Percentiles rank a stretch among this genome's conserved stretches.
Evolutionary conservation across 2,329 filamentous ascomycete species (phyloP).

Genomic region (Neofusicoccum umdonicola): DNA sequence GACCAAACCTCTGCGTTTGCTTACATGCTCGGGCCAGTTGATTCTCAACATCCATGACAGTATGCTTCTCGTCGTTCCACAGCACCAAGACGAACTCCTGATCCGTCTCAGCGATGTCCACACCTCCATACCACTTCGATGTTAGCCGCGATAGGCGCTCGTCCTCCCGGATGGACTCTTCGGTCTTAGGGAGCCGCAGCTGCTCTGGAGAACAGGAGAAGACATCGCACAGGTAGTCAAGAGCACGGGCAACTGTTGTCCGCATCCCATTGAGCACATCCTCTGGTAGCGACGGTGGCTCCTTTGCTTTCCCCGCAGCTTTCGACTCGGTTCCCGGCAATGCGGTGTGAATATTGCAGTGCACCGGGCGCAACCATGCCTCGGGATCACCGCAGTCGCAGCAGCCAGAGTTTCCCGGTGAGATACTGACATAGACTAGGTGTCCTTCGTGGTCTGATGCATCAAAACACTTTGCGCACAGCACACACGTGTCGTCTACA

Average conservation of each 20-base stretch:
- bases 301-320: slow-evolving; percentile 57
- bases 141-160: slow-evolving; percentile 76
- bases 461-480: slow-evolving; percentile 93
- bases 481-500: slow-evolving; percentile 89
- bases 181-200: slow-evolving; percentile 78
- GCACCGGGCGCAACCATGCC: slow-evolving; percentile 83
- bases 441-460: slow-evolving; percentile 92
- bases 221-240: slow-evolving; percentile 97
- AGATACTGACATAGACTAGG: slow-evolving; percentile 84
- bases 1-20: slow-evolving; percentile 66
- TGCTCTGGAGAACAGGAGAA: slow-evolving; percentile 98
- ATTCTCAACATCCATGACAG: slow-evolving; percentile 82
- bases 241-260: slow-evolving; percentile 78
- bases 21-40: slow-evolving; percentile 89
- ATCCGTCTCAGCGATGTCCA: slow-evolving; percentile 60
- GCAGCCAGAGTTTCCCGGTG: slow-evolving; percentile 88
- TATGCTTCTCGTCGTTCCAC: slow-evolving; percentile 99
- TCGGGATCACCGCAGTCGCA: slow-evolving; percentile 97
- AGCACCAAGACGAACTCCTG: slow-evolving; percentile 81
- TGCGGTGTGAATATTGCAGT: slow-evolving; percentile 89
- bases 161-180: slow-evolving; percentile 75
- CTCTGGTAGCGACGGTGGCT: slow-evolving; percentile 60
- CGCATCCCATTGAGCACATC: slow-evolving; percentile 76
- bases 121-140: slow-evolving; percentile 66
- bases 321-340: slow-evolving; percentile 32